Evolutionary conservation across 2,329 filamentous ascomycete species (phyloP).

Genomic region (Zasmidium citrigriseum): DNA sequence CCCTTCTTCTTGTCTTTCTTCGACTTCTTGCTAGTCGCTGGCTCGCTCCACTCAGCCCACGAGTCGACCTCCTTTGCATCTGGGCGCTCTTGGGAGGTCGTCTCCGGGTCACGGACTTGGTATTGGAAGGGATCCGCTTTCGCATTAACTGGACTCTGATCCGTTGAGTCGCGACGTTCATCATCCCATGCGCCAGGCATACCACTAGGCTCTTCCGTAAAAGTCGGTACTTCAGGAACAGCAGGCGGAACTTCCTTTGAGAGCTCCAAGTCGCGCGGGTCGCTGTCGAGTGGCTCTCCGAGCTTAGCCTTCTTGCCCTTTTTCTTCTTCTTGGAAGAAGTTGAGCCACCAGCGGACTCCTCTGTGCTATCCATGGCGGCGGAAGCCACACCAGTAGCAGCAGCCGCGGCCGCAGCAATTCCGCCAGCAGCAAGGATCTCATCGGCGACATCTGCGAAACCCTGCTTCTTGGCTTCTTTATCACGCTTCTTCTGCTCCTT

Average conservation of each 20-base stretch:
- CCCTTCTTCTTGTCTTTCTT: conserved; percentile 47
- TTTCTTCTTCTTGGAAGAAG: conserved; percentile 34
- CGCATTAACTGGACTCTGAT: conserved; percentile 17
- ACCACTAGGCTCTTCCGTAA: conserved; percentile 7
- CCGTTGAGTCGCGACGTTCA: conserved; percentile 26
- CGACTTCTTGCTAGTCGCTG: conserved; percentile 18
- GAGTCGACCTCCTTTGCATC: conserved; percentile 24
- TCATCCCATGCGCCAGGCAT: conserved; percentile 34
- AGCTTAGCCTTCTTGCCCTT: conserved; percentile 42
- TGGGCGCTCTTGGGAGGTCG: conserved; percentile 12
- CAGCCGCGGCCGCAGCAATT: conserved; percentile 26
- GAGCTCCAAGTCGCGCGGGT: conserved; percentile 26
- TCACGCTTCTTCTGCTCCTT: conserved; percentile 43
- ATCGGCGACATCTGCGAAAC: conserved; percentile 32
- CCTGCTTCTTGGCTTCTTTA: conserved; percentile 41
- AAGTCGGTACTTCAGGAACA: conserved; percentile 1
- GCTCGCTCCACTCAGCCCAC: conserved; percentile 18
- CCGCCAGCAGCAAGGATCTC: conserved; percentile 30
- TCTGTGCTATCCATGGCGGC: conserved; percentile 22
- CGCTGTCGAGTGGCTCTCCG: conserved; percentile 35
- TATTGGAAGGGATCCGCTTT: conserved; percentile 21
- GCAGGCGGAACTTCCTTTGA: not conserved
- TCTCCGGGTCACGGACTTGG: conserved; percentile 19
- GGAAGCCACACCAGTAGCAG: not conserved
- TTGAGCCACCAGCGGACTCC: conserved; percentile 18